Conservation (phyloP, 306 rosid species). For the Purshia tridentata region DNA sequence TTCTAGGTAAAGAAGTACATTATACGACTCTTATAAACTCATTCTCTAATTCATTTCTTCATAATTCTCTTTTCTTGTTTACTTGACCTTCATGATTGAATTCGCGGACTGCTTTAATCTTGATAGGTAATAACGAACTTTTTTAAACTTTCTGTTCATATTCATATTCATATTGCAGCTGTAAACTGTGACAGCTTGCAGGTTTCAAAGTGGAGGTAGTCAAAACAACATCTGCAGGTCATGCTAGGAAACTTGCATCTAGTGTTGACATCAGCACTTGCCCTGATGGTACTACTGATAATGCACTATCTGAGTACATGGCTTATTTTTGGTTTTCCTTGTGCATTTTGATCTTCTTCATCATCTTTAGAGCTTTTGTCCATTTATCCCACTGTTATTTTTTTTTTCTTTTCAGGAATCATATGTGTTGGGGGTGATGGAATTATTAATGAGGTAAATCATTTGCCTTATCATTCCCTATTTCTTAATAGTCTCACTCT, state of each 20-base stretch:
- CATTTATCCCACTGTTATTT: slow-evolving; percentile 11
- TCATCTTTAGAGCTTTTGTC: slow-evolving; percentile 17
- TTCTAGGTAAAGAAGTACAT: neutral
- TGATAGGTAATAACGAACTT: slow-evolving; percentile 13
- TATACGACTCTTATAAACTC: neutral
- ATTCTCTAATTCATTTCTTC: neutral
- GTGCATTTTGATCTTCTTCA: slow-evolving; percentile 20
- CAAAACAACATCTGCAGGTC: slow-evolving; percentile 92
- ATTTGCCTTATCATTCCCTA: slow-evolving; percentile 13
- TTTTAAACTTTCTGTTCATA: slow-evolving; percentile 14
- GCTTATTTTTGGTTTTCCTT: slow-evolving; percentile 27
- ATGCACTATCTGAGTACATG: slow-evolving; percentile 17
- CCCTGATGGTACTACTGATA: slow-evolving; percentile 77
- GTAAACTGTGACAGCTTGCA: slow-evolving; percentile 82
- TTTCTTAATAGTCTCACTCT: neutral
- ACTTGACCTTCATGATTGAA: slow-evolving; percentile 11
- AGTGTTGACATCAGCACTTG: slow-evolving; percentile 85
- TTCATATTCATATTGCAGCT: slow-evolving; percentile 30
- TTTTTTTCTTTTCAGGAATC: slow-evolving; percentile 66
- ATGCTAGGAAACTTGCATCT: slow-evolving; percentile 86
- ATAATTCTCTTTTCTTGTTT: neutral
- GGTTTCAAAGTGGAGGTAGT: slow-evolving; percentile 95
- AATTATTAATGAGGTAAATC: slow-evolving; percentile 91
- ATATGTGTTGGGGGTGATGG: slow-evolving; percentile 99
- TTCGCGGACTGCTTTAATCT: neutral